A percentile compares a stretch with the other conserved stretches of the same genome.
phyloP scores from a whole-genome alignment of 2,329 filamentous ascomycete genomes.

The Aureobasidium lini region DNA sequence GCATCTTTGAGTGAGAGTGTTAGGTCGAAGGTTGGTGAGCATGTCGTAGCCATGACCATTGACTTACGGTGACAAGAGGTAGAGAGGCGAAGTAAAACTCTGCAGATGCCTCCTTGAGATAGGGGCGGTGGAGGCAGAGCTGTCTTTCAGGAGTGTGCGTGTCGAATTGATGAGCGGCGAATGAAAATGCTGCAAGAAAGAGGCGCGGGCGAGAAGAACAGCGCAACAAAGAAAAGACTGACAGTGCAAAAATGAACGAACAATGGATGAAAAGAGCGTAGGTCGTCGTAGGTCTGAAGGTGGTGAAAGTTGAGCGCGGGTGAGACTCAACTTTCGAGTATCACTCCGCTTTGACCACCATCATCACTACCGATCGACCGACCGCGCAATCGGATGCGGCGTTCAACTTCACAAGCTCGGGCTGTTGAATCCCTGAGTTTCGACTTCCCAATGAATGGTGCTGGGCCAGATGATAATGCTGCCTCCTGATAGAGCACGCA shows the following conservation, averaged over 20 bases:
- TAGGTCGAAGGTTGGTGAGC: not conserved
- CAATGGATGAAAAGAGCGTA: not conserved
- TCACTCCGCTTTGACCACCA: not conserved
- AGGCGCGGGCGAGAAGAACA: not conserved
- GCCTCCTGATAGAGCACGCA: not conserved
- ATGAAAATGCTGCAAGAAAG: not conserved
- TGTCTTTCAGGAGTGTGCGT: not conserved
- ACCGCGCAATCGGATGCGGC: not conserved
- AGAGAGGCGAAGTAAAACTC: not conserved
- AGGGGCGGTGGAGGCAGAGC: not conserved
- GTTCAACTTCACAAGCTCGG: not conserved
- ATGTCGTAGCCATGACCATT: not conserved
- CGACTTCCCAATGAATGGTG: not conserved
- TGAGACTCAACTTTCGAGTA: not conserved
- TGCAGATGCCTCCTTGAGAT: not conserved
- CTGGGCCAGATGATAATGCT: not conserved
- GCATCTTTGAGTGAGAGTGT: not conserved
- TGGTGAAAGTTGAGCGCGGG: not conserved
- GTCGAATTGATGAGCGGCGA: not conserved
- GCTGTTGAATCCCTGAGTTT: not conserved
- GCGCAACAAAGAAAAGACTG: not conserved
- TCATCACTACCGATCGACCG: not conserved
- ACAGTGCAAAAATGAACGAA: not conserved
- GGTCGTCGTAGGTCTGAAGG: not conserved
- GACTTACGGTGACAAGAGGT: not conserved